Evolutionary conservation across 1,284 basidiomycete species (phyloP), one percentile per base, ranked within the genome.

Genomic region (Irpex rosettiformis): DNA sequence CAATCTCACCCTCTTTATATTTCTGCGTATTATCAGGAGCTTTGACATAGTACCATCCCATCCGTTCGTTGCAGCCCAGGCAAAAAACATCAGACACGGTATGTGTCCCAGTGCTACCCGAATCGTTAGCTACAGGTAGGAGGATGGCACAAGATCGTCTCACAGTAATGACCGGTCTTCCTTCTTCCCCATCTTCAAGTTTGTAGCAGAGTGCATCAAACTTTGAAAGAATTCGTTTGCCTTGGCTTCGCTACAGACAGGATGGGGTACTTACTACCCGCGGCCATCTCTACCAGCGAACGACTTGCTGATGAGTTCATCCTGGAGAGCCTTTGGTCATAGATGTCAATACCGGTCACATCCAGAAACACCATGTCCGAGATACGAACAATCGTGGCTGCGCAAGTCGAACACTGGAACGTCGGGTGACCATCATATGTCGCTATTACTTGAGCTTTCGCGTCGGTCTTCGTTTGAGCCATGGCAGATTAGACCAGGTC

Each of bases 21-120:
- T 89, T 91, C 81, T 95, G 93, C 5, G 83, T 80, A 28, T 77
- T 75, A 65, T 94, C 90, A 1, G 85, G 82, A 5, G 93, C 91
- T 66, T 88, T 89, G 68, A 91, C 82, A 65, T 95, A 94, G 66
- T 79, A 91, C 92, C 92, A 94, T 0, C 93, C 93, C 3, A 94
- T 64, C 22, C 88, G 82, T 16, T 87, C 86, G 59, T 86, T 85
- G 71, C 92, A 94, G 0, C 89, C 90, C 37, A 88, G 61, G 68
- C 92, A 94, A 67, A 80, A 88, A 0, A 88, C 82, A 66, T 94
- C 92, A 11, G 88, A 87, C 6, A 93, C 92, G 0, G 88, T 89
- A 65, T 94, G 92, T 7, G 91, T 80, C 2, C 92, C 92, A 1
- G 92, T 94, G 53, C 89, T 91, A 61, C 27, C 6, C n/a, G n/a